Percentiles rank a stretch among this genome's conserved stretches.
These are phyloP conservation scores for Colletotrichum cordylinicola DNA, from an alignment of 2,329 filamentous ascomycete species.

Conservation along the genomic window DNA sequence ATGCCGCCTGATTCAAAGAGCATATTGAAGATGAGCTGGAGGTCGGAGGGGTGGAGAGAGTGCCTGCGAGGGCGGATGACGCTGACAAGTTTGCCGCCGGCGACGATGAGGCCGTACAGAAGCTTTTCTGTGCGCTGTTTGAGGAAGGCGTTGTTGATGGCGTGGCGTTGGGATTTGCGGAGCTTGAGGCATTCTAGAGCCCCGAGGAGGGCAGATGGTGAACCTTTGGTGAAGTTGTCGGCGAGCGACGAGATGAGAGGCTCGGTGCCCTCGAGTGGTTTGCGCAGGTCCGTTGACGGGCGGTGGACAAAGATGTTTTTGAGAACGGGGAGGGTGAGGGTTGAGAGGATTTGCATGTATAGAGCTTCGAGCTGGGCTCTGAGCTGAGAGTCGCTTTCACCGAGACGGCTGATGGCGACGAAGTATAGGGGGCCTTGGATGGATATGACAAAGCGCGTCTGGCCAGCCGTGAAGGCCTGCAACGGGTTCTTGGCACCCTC, in stretches of 20 bases:
- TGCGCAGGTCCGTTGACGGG: slow-evolving; percentile 91
- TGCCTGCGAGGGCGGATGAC: slow-evolving; percentile 94
- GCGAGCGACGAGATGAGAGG: slow-evolving; percentile 88
- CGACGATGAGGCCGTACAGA: slow-evolving; percentile 92
- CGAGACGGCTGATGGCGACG: slow-evolving; percentile 88
- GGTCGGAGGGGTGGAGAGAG: slow-evolving; percentile 91
- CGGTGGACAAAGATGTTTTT: slow-evolving; percentile 87
- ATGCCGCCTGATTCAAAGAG: slow-evolving; percentile 94
- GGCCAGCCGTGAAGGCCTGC: slow-evolving; percentile 84
- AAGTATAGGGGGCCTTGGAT: slow-evolving; percentile 90
- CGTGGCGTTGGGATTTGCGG: slow-evolving; percentile 82
- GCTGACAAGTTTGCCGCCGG: slow-evolving; percentile 90
- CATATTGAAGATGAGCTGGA: slow-evolving; percentile 99
- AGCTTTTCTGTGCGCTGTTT: slow-evolving; percentile 79
- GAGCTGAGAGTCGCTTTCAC: slow-evolving; percentile 91
- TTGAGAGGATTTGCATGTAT: slow-evolving; percentile 98
- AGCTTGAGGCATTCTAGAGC: slow-evolving; percentile 93
- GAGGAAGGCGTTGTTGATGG: slow-evolving; percentile 87
- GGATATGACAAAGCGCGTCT: slow-evolving; percentile 83
- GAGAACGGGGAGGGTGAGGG: slow-evolving; percentile 86
- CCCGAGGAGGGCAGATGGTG: slow-evolving; percentile 85
- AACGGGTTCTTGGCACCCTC: slow-evolving; percentile 80
- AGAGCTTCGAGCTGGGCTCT: slow-evolving; percentile 88
- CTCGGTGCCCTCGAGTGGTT: slow-evolving; percentile 91
- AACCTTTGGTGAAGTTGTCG: slow-evolving; percentile 93